A percentile compares a stretch with the other conserved stretches of the same genome.
These are phyloP conservation scores for Pichia insulana DNA, from an alignment of 805 yeast genomes.

Conservation along the genomic window DNA sequence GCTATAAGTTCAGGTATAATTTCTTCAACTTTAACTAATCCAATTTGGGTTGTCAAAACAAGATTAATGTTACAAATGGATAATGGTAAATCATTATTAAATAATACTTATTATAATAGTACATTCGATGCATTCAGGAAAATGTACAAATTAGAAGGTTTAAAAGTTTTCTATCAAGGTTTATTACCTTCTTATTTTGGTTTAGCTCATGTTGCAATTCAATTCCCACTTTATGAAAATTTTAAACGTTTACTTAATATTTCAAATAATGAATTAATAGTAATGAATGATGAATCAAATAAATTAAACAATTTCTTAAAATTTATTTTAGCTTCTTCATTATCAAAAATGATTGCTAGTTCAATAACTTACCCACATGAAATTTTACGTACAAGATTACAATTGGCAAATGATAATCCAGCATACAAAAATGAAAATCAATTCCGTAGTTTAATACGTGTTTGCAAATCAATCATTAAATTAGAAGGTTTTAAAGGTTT, in stretches of 20 bases:
- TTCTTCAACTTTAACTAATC: constrained; percentile 80
- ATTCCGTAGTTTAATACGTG: constrained; percentile 17
- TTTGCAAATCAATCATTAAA: constrained; percentile 35
- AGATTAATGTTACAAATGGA: constrained; percentile 81
- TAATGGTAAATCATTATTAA: constrained; percentile 32
- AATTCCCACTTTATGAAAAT: constrained; percentile 87
- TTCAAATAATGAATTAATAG: constrained; percentile 8
- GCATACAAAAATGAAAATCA: constrained; percentile 20
- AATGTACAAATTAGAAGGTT: constrained; percentile 76
- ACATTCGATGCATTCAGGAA: constrained; percentile 76
- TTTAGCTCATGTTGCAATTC: constrained; percentile 86
- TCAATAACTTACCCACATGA: constrained; percentile 93
- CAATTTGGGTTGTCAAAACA: constrained; percentile 97
- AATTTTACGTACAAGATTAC: constrained; percentile 85
- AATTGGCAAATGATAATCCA: constrained; percentile 32
- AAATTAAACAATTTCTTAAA: constrained; percentile 27
- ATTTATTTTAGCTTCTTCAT: constrained; percentile 58
- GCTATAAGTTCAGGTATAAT: constrained; percentile 87
- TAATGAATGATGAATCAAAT: constrained; percentile 5
- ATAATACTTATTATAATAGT: constrained; percentile 48
- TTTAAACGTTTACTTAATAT: constrained; percentile 47
- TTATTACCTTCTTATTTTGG: constrained; percentile 87
- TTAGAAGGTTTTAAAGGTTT: constrained; percentile 77
- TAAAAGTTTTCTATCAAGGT: constrained; percentile 78
- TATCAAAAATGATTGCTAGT: constrained; percentile 84